Evolutionary conservation across 2,329 filamentous ascomycete genomes (phyloP).

Genomic region (Fusarium beomiforme): DNA sequence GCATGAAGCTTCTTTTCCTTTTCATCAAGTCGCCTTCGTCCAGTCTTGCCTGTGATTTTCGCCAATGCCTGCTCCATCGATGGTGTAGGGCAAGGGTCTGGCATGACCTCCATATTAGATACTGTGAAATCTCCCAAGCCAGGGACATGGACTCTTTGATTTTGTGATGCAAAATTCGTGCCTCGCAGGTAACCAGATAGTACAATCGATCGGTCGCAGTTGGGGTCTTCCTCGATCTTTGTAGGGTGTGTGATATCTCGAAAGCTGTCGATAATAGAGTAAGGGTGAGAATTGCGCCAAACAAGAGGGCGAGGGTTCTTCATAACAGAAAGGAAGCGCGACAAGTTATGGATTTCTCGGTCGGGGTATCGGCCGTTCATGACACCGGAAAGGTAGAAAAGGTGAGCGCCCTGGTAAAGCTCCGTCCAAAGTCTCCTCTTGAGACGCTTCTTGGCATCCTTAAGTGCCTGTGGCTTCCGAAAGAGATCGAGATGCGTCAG

Average conservation of each 20-base stretch:
- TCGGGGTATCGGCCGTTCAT: slow-evolving; percentile 97
- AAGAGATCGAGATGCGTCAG: slow-evolving; percentile 97
- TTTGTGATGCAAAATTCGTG: slow-evolving; percentile 88
- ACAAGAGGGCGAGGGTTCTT: slow-evolving; percentile 97
- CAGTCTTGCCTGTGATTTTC: slow-evolving; percentile 84
- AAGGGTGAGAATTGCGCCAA: slow-evolving; percentile 97
- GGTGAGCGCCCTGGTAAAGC: slow-evolving; percentile 93
- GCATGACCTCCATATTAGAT: slow-evolving; percentile 83
- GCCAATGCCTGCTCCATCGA: slow-evolving; percentile 87
- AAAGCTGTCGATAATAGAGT: slow-evolving; percentile 92
- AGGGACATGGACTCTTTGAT: slow-evolving; percentile 90
- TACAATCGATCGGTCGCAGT: slow-evolving; percentile 90
- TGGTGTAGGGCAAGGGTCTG: slow-evolving; percentile 95
- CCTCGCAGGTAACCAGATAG: slow-evolving; percentile 94
- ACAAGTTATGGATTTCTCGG: slow-evolving; percentile 94
- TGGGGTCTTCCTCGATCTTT: slow-evolving; percentile 85
- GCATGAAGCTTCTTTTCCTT: slow-evolving; percentile 97
- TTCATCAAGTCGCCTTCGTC: slow-evolving; percentile 84
- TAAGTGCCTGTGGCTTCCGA: slow-evolving; percentile 89
- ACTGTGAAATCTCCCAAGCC: slow-evolving; percentile 91
- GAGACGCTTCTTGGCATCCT: slow-evolving; percentile 93
- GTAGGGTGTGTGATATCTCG: slow-evolving; percentile 95
- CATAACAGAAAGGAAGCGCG: slow-evolving; percentile 96
- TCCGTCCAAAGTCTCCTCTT: slow-evolving; percentile 98
- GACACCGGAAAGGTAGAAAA: slow-evolving; percentile 96